phyloP scores from a whole-genome alignment of 2,329 filamentous ascomycete genomes.

The Hirsutella minnesotensis region DNA sequence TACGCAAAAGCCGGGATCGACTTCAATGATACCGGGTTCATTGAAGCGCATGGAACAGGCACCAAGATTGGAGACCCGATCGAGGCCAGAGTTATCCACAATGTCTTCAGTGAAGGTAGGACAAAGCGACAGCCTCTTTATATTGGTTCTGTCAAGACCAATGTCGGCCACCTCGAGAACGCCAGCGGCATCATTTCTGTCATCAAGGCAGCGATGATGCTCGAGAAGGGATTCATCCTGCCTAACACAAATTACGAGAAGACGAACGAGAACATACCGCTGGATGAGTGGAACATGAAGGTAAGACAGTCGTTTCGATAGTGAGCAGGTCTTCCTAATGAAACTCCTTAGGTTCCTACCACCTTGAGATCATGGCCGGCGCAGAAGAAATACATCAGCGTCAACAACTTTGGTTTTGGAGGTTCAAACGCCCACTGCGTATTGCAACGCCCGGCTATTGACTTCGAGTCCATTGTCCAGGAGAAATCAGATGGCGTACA shows the following conservation, averaged over 20 bases:
- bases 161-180: conserved; percentile 39
- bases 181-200: conserved; percentile 38
- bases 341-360: conserved; percentile 18
- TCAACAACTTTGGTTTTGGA: conserved; percentile 37
- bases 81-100: conserved; percentile 36
- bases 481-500: conserved; percentile 5
- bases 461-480: conserved; percentile 3
- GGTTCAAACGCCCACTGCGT: conserved; percentile 33
- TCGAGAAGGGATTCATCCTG: conserved; percentile 36
- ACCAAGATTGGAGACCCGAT: conserved; percentile 43
- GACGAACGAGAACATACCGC: conserved; percentile 35
- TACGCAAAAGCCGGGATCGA: conserved; percentile 20
- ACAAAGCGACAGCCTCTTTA: conserved; percentile 29
- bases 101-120: conserved; percentile 27
- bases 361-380: conserved; percentile 32
- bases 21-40: conserved; percentile 17
- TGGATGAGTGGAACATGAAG: conserved; percentile 37
- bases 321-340: too few species aligned
- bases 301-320: too few species aligned
- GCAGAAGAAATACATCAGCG: conserved; percentile 35
- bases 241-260: conserved; percentile 38
- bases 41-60: conserved; percentile 45
- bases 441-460: conserved; percentile 13
- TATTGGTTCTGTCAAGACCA: conserved; percentile 37
- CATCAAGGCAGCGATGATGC: conserved; percentile 39